Conservation (phyloP, 306 rosid genomes). For the Hippophae gyantsensis region DNA sequence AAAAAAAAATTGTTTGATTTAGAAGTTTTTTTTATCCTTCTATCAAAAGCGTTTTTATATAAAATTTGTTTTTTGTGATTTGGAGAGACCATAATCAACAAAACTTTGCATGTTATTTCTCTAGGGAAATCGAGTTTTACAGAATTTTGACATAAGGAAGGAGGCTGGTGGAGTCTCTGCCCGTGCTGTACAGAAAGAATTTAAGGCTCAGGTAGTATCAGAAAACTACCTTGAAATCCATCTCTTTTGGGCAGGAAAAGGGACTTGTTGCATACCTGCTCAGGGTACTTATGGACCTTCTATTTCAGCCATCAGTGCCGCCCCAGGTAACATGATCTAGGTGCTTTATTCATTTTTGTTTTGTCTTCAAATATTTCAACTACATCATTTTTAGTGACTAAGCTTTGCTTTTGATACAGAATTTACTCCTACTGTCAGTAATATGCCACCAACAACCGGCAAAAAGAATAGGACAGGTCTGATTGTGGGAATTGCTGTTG, state of each 20-base stretch:
- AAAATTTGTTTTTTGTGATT: too few species aligned
- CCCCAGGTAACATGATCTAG: slow-evolving; percentile 35
- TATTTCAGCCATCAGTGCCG: slow-evolving; percentile 60
- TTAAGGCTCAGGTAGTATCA: slow-evolving; percentile 28
- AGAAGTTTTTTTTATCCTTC: too few species aligned
- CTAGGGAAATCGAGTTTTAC: slow-evolving; percentile 40
- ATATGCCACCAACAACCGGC: slow-evolving; percentile 25
- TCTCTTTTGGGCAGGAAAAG: slow-evolving; percentile 78
- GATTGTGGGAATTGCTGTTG: slow-evolving; percentile 47
- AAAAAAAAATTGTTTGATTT: too few species aligned
- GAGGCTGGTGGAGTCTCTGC: slow-evolving; percentile 47
- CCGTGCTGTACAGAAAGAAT: slow-evolving; percentile 27
- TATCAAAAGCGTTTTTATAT: too few species aligned
- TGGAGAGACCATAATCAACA: too few species aligned
- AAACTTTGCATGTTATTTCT: slow-evolving; percentile 4
- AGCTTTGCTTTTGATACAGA: slow-evolving; percentile 27
- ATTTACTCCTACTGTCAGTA: slow-evolving; percentile 42
- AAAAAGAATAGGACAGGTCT: slow-evolving; percentile 38
- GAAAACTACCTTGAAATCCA: slow-evolving; percentile 62
- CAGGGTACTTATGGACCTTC: slow-evolving; percentile 63
- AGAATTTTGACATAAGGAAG: slow-evolving; percentile 54
- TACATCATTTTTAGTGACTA: slow-evolving; percentile 5
- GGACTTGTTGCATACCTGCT: slow-evolving; percentile 56
- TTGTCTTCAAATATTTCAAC: neutral
- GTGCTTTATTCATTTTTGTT: too few species aligned